Base-by-base conservation (phyloP, 2,329 filamentous ascomycete genomes). In the Sporothrix phasma region DNA sequence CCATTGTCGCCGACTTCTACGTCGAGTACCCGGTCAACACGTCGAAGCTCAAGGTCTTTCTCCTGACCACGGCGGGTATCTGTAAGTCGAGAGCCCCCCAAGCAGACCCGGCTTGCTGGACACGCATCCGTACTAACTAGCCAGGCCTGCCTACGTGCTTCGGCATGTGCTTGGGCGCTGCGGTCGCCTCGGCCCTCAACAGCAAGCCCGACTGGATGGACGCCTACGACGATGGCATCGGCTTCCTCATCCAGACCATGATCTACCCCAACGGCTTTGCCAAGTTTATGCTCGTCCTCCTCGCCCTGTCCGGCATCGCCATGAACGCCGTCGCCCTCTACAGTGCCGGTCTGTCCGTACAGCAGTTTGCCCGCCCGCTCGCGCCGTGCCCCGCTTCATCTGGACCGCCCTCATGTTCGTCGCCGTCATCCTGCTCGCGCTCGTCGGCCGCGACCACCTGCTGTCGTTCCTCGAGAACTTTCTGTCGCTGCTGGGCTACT, bases 111-210 rank as follows among this genome's bases (percentile, higher is more conserved):
- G n/a, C n/a, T n/a, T n/a, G n/a, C n/a, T n/a, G n/a, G n/a, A n/a
- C n/a, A n/a, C n/a, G n/a, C n/a, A n/a, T n/a, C n/a, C n/a, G 26
- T 2, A 29, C 24, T 63, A 29, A 65, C 61, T 26, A 22, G 10
- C 17, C 29, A 68, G 73, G 73, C 11, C 72, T 81, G 11, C 79
- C 79, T 0, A 82, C 79, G 0, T 77, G 75, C 47, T 75, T 82
- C 61, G 79, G 79, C 64, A 87, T 88, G 84, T 78, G 78, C 1
- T 79, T 88, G 0, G 85, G 85, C 8, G 82, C 85, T 10, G 84
- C 84, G 11, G 84, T 88, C 58, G 84, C 80, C 19, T 84, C 83
- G 3, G 83, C 84, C 26, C 78, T 84, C 2, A 75, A 80, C 34
- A 82, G 79, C 68, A 77, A 82, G 5, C 77, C 80, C 0, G 73